phyloP scores from a whole-genome alignment of 139 green algal species.

The Tetradesmus obliquus region DNA sequence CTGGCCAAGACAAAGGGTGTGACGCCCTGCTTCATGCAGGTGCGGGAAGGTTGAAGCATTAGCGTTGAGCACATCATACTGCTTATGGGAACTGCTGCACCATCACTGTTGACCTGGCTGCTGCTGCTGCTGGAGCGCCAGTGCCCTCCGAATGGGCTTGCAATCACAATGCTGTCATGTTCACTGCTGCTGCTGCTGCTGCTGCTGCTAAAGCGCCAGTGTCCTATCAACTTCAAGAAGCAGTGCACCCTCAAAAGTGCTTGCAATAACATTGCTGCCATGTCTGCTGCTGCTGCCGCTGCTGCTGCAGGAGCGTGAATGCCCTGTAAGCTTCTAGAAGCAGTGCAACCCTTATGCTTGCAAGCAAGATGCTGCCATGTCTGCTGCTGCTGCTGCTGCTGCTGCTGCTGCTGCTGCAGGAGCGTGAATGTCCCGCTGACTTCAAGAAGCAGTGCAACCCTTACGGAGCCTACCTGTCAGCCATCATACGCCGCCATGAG shows the following conservation, averaged over 20 bases:
- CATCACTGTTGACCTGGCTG: too few relatives aligned
- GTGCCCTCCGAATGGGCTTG: too few relatives aligned
- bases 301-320: slow-evolving; percentile 9
- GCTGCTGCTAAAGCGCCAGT: neutral
- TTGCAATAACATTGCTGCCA: neutral
- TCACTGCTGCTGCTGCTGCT: too few relatives aligned
- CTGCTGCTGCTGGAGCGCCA: too few relatives aligned
- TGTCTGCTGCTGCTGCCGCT: neutral
- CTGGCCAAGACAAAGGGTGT: neutral
- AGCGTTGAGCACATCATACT: neutral
- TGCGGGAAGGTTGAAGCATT: neutral
- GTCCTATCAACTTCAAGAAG: neutral
- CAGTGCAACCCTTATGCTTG: neutral
- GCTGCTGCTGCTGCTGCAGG: neutral
- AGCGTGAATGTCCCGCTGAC: slow-evolving; percentile 14
- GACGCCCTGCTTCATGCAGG: neutral
- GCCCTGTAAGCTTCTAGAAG: neutral
- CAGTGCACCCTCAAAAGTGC: neutral
- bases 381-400: too few relatives aligned
- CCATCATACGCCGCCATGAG: too few relatives aligned
- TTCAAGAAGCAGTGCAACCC: slow-evolving; percentile 16
- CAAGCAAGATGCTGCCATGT: too few relatives aligned
- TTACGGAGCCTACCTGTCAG: neutral
- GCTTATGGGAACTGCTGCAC: neutral
- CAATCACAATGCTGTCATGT: too few relatives aligned